Evolutionary conservation across 2,329 filamentous ascomycete species (phyloP).

Genomic region (Aspergillus jensenii): DNA sequence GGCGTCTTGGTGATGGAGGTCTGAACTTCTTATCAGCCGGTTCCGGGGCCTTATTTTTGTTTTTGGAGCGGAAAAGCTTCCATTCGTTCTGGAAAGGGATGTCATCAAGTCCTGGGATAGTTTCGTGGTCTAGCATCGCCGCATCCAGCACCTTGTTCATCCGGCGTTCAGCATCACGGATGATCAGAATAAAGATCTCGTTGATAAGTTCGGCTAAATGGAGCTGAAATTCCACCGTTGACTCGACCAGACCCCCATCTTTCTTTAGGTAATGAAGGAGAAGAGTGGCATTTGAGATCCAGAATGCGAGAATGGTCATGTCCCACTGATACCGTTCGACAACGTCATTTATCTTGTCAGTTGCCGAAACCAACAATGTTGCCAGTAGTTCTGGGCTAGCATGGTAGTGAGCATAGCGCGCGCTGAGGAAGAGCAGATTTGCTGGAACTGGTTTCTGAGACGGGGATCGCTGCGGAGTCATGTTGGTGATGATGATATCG

Average conservation of each 20-base stretch:
- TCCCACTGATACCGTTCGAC: slow-evolving; percentile 98
- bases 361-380: slow-evolving; percentile 77
- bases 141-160: slow-evolving; percentile 93
- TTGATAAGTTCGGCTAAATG: slow-evolving; percentile 94
- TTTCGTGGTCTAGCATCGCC: slow-evolving; percentile 96
- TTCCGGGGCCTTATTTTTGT: slow-evolving; percentile 79
- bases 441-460: slow-evolving; percentile 98
- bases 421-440: slow-evolving; percentile 94
- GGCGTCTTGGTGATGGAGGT: slow-evolving; percentile 87
- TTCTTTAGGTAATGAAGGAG: slow-evolving; percentile 97
- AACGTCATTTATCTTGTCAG: slow-evolving; percentile 94
- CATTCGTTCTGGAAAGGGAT: slow-evolving; percentile 97
- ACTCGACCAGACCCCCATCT: slow-evolving; percentile 75
- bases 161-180: slow-evolving; percentile 89
- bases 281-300: slow-evolving; percentile 95
- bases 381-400: slow-evolving; percentile 80
- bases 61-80: slow-evolving; percentile 93
- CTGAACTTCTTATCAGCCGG: slow-evolving; percentile 86
- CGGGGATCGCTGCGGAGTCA: slow-evolving; percentile 92
- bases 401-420: slow-evolving; percentile 95
- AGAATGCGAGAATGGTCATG: slow-evolving; percentile 98
- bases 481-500: slow-evolving; percentile 94
- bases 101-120: slow-evolving; percentile 94
- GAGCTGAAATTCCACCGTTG: slow-evolving; percentile 84
- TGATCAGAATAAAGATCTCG: slow-evolving; percentile 97